Evolutionary conservation across 2,329 filamentous ascomycete species (phyloP).

Genomic region (Clonostachys solani): DNA sequence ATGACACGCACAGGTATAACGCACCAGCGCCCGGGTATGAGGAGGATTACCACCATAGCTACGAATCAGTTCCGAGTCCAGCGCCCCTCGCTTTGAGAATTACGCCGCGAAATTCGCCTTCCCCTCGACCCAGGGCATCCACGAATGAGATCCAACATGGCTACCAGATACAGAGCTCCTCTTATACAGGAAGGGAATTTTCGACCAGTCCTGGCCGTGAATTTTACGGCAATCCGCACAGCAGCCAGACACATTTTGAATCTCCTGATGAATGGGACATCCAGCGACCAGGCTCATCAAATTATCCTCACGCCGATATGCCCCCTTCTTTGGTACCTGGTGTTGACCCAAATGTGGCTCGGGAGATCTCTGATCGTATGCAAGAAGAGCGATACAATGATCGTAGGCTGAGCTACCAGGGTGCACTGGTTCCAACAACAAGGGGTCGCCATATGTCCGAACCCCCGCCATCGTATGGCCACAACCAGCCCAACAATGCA

Average conservation of each 20-base stretch:
- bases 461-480: conserved; percentile 14
- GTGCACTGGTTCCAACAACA: conserved; percentile 20
- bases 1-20: conserved; percentile 14
- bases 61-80: conserved; percentile 31
- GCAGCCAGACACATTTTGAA: not conserved
- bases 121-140: not conserved
- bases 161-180: not conserved
- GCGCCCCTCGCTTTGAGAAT: conserved; percentile 38
- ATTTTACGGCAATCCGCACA: not conserved
- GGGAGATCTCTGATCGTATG: conserved; percentile 54
- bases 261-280: not conserved
- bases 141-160: not conserved
- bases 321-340: conserved; percentile 59
- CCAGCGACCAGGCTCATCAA: conserved; percentile 9
- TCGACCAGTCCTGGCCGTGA: conserved; percentile 4
- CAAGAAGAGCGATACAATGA: conserved; percentile 48
- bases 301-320: conserved; percentile 40
- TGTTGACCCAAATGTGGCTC: conserved; percentile 49
- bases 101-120: conserved; percentile 13
- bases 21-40: conserved; percentile 7
- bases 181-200: not conserved
- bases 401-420: conserved; percentile 32
- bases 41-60: conserved; percentile 24
- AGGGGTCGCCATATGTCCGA: conserved; percentile 34
- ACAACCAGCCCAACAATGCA: conserved; percentile 17